A percentile compares a stretch with the other conserved stretches of the same genome.
These are phyloP conservation scores for Globisporangium nodosum DNA, from an alignment of 352 stramenopile genomes.

Conservation along the genomic window DNA sequence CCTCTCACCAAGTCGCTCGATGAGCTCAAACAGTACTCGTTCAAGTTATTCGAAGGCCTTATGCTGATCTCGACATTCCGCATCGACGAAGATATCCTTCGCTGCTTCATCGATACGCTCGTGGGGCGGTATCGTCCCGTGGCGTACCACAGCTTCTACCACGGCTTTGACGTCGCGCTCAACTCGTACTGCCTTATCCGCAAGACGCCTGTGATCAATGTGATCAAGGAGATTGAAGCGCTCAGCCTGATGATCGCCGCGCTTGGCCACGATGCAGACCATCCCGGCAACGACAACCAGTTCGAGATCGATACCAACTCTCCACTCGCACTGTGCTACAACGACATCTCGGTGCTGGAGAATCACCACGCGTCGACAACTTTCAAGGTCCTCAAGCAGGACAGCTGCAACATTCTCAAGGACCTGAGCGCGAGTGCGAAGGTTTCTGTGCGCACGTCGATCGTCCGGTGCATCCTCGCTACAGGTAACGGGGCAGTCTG, in stretches of 20 bases:
- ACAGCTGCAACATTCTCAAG: conserved; percentile 50
- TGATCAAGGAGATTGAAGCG: conserved; percentile 74
- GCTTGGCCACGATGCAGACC: conserved; percentile 83
- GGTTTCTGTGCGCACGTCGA: conserved; percentile 40
- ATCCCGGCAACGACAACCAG: conserved; percentile 87
- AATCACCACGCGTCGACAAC: conserved; percentile 84
- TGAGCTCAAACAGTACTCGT: conserved; percentile 54
- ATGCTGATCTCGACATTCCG: conserved; percentile 62
- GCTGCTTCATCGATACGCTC: conserved; percentile 49
- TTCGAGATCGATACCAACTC: conserved; percentile 85
- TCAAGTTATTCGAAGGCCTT: conserved; percentile 56
- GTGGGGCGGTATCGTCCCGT: conserved; percentile 58
- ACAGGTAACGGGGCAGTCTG: conserved; percentile 17
- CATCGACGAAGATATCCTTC: conserved; percentile 41
- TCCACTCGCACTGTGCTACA: conserved; percentile 81
- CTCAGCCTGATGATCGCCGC: conserved; percentile 77
- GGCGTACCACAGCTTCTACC: conserved; percentile 85
- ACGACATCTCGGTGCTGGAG: conserved; percentile 87
- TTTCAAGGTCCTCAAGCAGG: conserved; percentile 44
- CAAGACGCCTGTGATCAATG: conserved; percentile 35
- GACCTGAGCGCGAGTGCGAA: conserved; percentile 42
- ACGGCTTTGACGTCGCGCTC: conserved; percentile 77
- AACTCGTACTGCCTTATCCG: conserved; percentile 59
- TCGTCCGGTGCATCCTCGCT: conserved; percentile 73
- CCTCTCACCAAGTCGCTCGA: conserved; percentile 46